Evolutionary conservation across 106 monocot genomes (phyloP).

Genomic region (Iris macrosiphon): DNA sequence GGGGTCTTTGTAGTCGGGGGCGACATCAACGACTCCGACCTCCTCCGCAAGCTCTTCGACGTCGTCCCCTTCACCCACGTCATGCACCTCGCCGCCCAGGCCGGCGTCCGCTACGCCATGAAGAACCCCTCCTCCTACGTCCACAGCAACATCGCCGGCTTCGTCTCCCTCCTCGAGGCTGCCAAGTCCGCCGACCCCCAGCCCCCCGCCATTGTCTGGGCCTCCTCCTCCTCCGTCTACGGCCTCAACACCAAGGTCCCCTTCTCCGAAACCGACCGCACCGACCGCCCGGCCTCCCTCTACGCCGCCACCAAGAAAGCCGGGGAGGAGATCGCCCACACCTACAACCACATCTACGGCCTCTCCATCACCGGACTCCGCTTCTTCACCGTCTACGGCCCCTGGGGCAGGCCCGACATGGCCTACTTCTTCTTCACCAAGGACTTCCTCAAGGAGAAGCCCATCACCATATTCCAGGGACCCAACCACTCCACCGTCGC

Average conservation of each 20-base stretch:
- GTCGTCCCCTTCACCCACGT: conserved; percentile 9
- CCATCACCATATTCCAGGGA: conserved; percentile 10
- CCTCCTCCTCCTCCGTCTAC: conserved; percentile 10
- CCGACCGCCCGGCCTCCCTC: conserved; percentile 7
- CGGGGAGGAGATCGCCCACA: conserved; percentile 7
- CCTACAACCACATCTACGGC: conserved; percentile 9
- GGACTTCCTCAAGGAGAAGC: conserved; percentile 3
- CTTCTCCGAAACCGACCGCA: conserved; percentile 2
- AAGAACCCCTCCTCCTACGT: conserved; percentile 6
- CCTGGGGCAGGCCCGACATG: conserved; percentile 11
- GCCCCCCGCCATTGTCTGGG: conserved; percentile 8
- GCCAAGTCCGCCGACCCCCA: conserved; percentile 1
- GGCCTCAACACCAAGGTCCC: conserved; percentile 5
- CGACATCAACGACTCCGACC: conserved; percentile 4
- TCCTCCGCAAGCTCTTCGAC: conserved; percentile 4
- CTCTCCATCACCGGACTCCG: conserved; percentile 7
- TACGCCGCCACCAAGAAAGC: conserved; percentile 8
- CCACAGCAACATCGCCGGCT: conserved; percentile 4
- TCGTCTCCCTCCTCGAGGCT: conserved; percentile 12
- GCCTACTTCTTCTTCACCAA: conserved; percentile 8
- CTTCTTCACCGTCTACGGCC: conserved; percentile 7
- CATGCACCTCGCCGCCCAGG: conserved; percentile 8
- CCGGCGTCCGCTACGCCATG: conserved; percentile 8
- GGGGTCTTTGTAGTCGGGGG: conserved; percentile 5
- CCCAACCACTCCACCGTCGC: not conserved